phyloP scores from a whole-genome alignment of 768 basidiomycete genomes.

The Gautieria morchelliformis region DNA sequence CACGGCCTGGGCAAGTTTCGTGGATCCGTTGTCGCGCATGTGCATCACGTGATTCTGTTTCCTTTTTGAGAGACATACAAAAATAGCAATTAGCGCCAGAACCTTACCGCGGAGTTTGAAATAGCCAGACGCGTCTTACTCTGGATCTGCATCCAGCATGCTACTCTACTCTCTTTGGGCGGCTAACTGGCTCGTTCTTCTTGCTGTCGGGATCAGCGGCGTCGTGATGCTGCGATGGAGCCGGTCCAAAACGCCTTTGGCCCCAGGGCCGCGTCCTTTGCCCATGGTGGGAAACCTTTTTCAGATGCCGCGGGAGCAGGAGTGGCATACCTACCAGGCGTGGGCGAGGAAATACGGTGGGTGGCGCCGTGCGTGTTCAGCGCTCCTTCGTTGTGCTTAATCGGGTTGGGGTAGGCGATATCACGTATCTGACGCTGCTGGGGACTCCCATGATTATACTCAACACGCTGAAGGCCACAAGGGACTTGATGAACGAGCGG shows the following conservation, averaged over 20 bases:
- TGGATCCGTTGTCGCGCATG: no score
- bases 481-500: conserved; percentile 11
- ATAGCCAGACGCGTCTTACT: no score
- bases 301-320: conserved; percentile 7
- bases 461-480: conserved; percentile 7
- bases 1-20: no score
- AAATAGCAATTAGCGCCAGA: no score
- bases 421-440: conserved; percentile 5
- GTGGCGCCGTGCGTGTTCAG: no score
- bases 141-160: no score
- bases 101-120: no score
- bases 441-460: conserved; percentile 10
- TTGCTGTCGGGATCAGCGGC: not conserved
- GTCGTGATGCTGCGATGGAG: not conserved
- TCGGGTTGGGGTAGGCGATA: conserved; percentile 3
- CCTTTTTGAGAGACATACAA: no score
- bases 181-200: not conserved
- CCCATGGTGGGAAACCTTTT: conserved; percentile 6
- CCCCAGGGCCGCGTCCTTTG: conserved; percentile 8
- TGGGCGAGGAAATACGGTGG: conserved; percentile 10
- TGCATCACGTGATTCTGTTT: no score
- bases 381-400: not conserved
- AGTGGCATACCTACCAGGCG: conserved; percentile 8
- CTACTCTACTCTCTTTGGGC: no score
- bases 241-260: not conserved